These are phyloP conservation scores for Leishmania arabica DNA, from an alignment of 208 protist species.

Conservation along the genomic window DNA sequence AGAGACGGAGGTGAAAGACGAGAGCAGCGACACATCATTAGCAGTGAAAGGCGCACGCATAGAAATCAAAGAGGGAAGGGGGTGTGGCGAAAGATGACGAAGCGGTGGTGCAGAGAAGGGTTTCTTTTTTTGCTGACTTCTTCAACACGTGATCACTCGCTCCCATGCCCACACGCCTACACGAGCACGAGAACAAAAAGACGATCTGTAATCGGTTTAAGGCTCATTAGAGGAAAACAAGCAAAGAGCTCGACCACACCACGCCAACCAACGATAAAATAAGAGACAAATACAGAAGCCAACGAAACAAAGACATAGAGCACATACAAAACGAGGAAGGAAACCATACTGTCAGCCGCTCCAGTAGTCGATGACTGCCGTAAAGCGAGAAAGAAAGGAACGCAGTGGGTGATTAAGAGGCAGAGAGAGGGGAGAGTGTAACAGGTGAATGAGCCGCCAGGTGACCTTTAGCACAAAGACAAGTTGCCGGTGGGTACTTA, in stretches of 20 bases:
- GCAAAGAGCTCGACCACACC: neutral
- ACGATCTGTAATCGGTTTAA: neutral
- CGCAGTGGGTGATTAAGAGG: neutral
- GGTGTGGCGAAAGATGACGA: neutral
- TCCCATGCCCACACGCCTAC: neutral
- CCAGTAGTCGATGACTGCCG: neutral
- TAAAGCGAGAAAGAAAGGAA: neutral
- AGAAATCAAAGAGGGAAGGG: constrained; percentile 4
- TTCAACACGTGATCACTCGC: neutral
- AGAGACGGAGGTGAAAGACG: neutral
- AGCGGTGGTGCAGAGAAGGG: neutral
- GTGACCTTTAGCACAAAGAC: neutral
- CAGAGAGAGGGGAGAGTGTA: neutral
- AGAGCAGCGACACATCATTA: neutral
- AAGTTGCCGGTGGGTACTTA: neutral
- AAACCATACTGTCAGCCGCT: neutral
- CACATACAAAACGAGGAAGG: neutral
- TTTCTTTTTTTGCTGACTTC: neutral
- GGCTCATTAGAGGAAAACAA: neutral
- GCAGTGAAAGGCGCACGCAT: neutral
- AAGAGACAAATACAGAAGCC: neutral
- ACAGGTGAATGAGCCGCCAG: neutral
- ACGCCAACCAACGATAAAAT: neutral
- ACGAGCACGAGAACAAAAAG: neutral
- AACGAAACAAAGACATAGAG: neutral